phyloP scores from a whole-genome alignment of 345 rosid species.

The Durio zibethinus region DNA sequence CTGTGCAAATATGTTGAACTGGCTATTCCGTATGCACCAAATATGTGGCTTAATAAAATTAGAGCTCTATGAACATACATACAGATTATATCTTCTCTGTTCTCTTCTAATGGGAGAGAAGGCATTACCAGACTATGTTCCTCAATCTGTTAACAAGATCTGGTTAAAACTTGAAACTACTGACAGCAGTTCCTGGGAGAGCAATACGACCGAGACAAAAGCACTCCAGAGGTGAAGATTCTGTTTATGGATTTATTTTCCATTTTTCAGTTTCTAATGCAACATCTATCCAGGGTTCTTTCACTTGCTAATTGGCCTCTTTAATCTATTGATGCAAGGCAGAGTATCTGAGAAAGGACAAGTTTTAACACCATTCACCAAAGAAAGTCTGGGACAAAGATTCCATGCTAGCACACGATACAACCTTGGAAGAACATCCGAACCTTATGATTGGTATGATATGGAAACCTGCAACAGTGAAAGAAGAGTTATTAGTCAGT shows the following conservation, averaged over 20 bases:
- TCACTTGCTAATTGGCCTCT: not conserved
- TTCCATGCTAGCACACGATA: not conserved
- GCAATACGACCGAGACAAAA: not conserved
- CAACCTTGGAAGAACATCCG: conserved; percentile 10
- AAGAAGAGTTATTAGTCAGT: conserved; percentile 1
- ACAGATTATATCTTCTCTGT: not conserved
- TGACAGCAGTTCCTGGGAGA: not conserved
- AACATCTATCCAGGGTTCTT: not conserved
- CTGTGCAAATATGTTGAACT: not conserved
- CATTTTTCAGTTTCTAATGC: not conserved
- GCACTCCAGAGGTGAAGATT: not conserved
- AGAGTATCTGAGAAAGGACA: not conserved
- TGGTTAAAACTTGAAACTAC: not conserved
- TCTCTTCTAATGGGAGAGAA: not conserved
- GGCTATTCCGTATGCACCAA: not conserved
- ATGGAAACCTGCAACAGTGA: not conserved
- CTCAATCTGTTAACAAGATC: not conserved
- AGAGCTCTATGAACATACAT: not conserved
- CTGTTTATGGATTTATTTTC: not conserved
- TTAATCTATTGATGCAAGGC: not conserved
- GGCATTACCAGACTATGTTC: not conserved
- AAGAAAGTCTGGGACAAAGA: not conserved
- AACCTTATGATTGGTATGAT: not conserved
- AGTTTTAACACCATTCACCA: not conserved
- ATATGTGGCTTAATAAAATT: too few relatives aligned